Conservation (phyloP, 192 early-diverging fungal species). For the Martensiomyces pterosporus region DNA sequence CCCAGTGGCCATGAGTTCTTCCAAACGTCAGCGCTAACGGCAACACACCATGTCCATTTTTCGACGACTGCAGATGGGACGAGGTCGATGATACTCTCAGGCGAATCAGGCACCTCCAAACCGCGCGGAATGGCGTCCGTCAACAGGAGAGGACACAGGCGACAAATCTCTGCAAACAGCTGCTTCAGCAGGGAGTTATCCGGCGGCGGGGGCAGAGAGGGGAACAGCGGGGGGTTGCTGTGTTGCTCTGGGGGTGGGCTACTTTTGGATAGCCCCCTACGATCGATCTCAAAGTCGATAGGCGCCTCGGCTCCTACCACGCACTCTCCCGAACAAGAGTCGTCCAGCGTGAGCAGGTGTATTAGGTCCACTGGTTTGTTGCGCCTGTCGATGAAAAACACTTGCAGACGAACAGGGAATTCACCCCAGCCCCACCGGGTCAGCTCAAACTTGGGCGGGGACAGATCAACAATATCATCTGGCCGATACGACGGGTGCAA, state of each 20-base stretch:
- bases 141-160: conserved; percentile 20
- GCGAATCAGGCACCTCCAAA: conserved; percentile 1
- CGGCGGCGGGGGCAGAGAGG: conserved; percentile 9
- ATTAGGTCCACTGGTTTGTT: conserved; percentile 86
- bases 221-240: not conserved
- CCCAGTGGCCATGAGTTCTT: conserved; percentile 25
- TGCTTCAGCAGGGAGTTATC: not conserved
- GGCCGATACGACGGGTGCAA: conserved; percentile 89
- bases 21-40: conserved; percentile 21
- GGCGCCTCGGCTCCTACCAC: conserved; percentile 68
- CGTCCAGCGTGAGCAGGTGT: conserved; percentile 77
- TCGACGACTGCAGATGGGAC: conserved; percentile 6
- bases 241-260: not conserved
- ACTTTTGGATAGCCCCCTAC: conserved; percentile 33
- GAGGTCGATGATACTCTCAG: conserved; percentile 11
- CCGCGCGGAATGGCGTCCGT: conserved; percentile 12
- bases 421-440: conserved; percentile 95
- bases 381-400: conserved; percentile 75
- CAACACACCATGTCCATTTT: conserved; percentile 37
- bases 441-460: conserved; percentile 72
- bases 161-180: conserved; percentile 13
- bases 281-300: conserved; percentile 82
- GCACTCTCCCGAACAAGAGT: conserved; percentile 61
- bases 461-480: conserved; percentile 80
- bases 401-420: conserved; percentile 77